phyloP scores from a whole-genome alignment of 306 rosid genomes.

The Sophora flavescens region DNA sequence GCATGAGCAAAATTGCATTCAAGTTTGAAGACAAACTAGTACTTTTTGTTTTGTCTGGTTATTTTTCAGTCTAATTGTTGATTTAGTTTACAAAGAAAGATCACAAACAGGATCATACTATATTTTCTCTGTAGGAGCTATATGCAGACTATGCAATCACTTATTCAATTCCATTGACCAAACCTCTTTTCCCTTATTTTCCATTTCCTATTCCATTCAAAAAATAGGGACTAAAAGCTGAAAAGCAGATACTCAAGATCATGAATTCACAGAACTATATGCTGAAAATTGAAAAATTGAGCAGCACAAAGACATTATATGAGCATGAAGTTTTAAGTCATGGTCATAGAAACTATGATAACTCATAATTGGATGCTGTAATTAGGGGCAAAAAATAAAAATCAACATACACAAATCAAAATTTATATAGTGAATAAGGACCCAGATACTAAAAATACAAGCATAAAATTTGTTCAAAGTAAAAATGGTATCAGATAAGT shows the following conservation, averaged over 20 bases:
- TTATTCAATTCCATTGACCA: background rate
- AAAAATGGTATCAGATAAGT: constrained; percentile 16
- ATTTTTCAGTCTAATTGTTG: constrained; percentile 32
- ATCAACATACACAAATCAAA: constrained; percentile 21
- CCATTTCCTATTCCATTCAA: constrained; percentile 40
- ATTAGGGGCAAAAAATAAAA: background rate
- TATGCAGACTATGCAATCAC: constrained; percentile 2
- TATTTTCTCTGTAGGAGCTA: constrained; percentile 2
- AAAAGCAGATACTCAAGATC: constrained; percentile 16
- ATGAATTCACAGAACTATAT: constrained; percentile 13
- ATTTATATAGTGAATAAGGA: constrained; percentile 13
- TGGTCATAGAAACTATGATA: background rate
- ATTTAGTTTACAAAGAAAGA: constrained; percentile 17
- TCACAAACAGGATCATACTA: constrained; percentile 23
- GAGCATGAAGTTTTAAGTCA: constrained; percentile 13
- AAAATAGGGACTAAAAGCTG: constrained; percentile 9
- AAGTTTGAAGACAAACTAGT: constrained; percentile 29
- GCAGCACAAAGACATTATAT: constrained; percentile 28
- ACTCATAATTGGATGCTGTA: background rate
- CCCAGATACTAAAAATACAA: background rate
- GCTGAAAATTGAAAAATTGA: constrained; percentile 27
- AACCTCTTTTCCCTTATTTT: background rate
- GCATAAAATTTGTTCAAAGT: constrained; percentile 4
- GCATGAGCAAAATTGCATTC: constrained; percentile 7
- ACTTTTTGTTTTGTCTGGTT: constrained; percentile 34